These are phyloP conservation scores for Globisporangium spinosum DNA, from an alignment of 352 stramenopile genomes.

Conservation along the genomic window DNA sequence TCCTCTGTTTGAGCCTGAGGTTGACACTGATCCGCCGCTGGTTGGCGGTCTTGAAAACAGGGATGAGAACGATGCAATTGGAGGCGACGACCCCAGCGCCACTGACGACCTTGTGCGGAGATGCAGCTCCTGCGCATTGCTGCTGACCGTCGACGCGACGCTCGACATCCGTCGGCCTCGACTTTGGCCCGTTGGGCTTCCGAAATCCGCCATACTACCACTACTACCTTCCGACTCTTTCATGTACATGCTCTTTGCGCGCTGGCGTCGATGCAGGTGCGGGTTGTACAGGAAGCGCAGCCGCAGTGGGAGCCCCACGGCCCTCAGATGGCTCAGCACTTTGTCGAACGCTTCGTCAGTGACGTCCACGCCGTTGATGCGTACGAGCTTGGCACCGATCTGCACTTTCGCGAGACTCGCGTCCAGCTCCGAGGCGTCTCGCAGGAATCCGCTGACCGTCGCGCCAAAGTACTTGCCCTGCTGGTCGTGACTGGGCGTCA, in stretches of 20 bases:
- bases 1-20: conserved; percentile 6
- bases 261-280: conserved; percentile 34
- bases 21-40: conserved; percentile 4
- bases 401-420: conserved; percentile 50
- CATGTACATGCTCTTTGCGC: conserved; percentile 17
- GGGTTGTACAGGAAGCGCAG: conserved; percentile 68
- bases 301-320: conserved; percentile 45
- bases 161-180: conserved; percentile 12
- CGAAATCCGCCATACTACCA: conserved; percentile 12
- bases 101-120: conserved; percentile 12
- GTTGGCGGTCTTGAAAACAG: not conserved
- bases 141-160: conserved; percentile 1
- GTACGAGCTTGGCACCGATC: conserved; percentile 60
- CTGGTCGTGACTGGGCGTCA: conserved; percentile 60
- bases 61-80: not conserved
- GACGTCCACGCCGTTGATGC: conserved; percentile 70
- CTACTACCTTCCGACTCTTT: conserved; percentile 17
- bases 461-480: conserved; percentile 61
- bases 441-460: conserved; percentile 63
- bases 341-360: conserved; percentile 58
- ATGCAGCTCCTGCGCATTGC: not conserved
- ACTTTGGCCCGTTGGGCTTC: conserved; percentile 11
- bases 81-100: not conserved
- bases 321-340: conserved; percentile 49
- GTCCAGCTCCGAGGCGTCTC: conserved; percentile 55